Evolutionary conservation across 805 yeast genomes (phyloP).

Genomic region (Candida coleopterorum): DNA sequence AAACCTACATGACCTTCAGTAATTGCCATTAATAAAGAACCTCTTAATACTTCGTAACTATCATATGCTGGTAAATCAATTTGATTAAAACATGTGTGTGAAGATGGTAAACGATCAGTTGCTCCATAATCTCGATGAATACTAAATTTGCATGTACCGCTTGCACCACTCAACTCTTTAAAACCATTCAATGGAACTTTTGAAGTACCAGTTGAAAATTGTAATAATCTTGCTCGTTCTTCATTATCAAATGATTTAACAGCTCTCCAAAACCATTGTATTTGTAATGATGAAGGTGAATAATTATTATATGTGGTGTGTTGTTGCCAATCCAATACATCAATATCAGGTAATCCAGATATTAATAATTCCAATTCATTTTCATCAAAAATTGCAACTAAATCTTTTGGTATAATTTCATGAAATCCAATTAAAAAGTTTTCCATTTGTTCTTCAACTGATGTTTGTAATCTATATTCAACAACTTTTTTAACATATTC

Average conservation of each 20-base stretch:
- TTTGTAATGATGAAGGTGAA: slow-evolving; percentile 75
- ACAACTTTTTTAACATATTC: slow-evolving; percentile 85
- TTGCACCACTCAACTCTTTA: slow-evolving; percentile 81
- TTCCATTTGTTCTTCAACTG: slow-evolving; percentile 84
- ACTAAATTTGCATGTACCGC: slow-evolving; percentile 79
- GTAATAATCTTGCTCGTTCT: slow-evolving; percentile 88
- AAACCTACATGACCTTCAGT: slow-evolving; percentile 96
- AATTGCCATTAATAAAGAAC: slow-evolving; percentile 75
- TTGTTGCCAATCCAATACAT: slow-evolving; percentile 92
- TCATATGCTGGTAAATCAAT: slow-evolving; percentile 91
- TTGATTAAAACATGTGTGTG: slow-evolving; percentile 97
- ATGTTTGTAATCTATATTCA: slow-evolving; percentile 76
- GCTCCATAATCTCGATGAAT: slow-evolving; percentile 87
- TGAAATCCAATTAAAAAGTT: slow-evolving; percentile 84
- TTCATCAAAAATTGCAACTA: slow-evolving; percentile 86
- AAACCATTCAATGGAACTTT: slow-evolving; percentile 95
- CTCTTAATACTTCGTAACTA: slow-evolving; percentile 78
- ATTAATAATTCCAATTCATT: slow-evolving; percentile 90
- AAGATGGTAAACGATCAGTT: slow-evolving; percentile 83
- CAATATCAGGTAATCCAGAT: slow-evolving; percentile 94
- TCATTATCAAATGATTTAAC: slow-evolving; percentile 91
- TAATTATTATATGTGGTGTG: slow-evolving; percentile 81
- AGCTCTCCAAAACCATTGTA: slow-evolving; percentile 98
- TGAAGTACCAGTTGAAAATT: slow-evolving; percentile 95
- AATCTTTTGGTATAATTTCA: slow-evolving; percentile 79